Base-by-base conservation (phyloP, 202 grass and related monocot genomes). In the Carex arenaria region DNA sequence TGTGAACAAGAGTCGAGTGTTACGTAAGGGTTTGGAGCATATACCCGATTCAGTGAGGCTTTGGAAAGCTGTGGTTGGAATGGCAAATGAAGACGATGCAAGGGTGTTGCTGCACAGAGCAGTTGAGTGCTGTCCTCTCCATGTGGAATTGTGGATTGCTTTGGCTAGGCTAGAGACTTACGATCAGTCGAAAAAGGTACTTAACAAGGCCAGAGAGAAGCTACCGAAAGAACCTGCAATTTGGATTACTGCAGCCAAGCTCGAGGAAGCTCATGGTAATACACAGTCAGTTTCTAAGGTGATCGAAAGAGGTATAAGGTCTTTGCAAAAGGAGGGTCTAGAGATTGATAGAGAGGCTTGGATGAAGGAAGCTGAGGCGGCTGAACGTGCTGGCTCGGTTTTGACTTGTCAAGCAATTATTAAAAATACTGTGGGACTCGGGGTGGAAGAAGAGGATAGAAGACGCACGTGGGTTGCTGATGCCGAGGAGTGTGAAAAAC, bases 381-480 rank as follows among this genome's bases (percentile, higher is more conserved):
- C 91, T 20, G 94, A 97, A 78, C 89, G 88, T 64, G 94, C 94
- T 81, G 92, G 92, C 3, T 97, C 92, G 67, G 86, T 97, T 47
- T 76, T 92, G 87, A 97, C 92, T 83, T 97, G 92, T 73, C 92
- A 97, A 66, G 88, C 94, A 64, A 94, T 97, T 80, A 91, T 97
- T 64, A 94, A 92, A 53, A 90, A 82, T 65, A 97, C 94, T 26
- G 92, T 97, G 66, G 92, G 94, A 57, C 67, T 92, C 49, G 92
- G 94, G 7, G 92, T 97, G 80, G 94, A 97, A 40, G 92, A 94
- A 68, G 94, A 97, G 85, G 94, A 94, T 83, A 82, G 94, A 69
- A 94, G 93, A 69, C 89, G 87, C 36, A 97, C 92, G 9, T 97
- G 94, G 94, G 94, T 97, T 91, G 94, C 94, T 86, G 94, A 97